Conservation (phyloP, 345 rosid species). For the Physaria fendleri region DNA sequence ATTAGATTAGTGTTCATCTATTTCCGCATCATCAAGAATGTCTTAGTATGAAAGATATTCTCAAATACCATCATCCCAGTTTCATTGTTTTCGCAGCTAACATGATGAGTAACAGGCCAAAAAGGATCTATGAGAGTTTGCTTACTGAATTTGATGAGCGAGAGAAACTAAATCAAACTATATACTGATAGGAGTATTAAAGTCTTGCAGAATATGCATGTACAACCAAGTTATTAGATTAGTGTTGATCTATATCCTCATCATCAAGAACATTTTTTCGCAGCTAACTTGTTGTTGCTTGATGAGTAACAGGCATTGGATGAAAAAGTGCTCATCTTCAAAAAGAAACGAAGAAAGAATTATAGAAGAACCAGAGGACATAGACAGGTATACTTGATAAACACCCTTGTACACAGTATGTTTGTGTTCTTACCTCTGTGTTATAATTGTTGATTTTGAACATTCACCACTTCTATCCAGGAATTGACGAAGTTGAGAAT, state of each 20-base stretch:
- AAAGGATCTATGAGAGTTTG: too few species aligned
- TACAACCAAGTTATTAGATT: not conserved
- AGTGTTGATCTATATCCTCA: not conserved
- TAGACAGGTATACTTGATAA: conserved; percentile 62
- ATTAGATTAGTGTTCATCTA: too few species aligned
- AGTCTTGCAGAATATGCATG: not conserved
- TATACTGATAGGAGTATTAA: not conserved
- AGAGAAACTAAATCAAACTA: too few species aligned
- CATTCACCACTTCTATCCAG: conserved; percentile 30
- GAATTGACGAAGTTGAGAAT: conserved; percentile 93
- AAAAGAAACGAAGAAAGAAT: conserved; percentile 91
- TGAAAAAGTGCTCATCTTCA: conserved; percentile 87
- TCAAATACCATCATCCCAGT: too few species aligned
- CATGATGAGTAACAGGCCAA: too few species aligned
- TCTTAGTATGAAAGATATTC: too few species aligned
- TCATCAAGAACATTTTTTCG: too few species aligned
- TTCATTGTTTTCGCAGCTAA: too few species aligned
- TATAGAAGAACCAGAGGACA: conserved; percentile 82
- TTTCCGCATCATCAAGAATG: too few species aligned
- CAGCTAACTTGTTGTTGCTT: not conserved
- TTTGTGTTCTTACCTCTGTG: too few species aligned
- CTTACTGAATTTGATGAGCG: too few species aligned
- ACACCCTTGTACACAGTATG: not conserved
- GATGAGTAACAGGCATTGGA: conserved; percentile 65
- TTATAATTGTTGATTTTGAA: too few species aligned